A percentile compares a stretch with the other conserved stretches of the same genome.
These are phyloP conservation scores for Aspergillus clavatus DNA, from an alignment of 2,329 filamentous ascomycete species.

Conservation along the genomic window DNA sequence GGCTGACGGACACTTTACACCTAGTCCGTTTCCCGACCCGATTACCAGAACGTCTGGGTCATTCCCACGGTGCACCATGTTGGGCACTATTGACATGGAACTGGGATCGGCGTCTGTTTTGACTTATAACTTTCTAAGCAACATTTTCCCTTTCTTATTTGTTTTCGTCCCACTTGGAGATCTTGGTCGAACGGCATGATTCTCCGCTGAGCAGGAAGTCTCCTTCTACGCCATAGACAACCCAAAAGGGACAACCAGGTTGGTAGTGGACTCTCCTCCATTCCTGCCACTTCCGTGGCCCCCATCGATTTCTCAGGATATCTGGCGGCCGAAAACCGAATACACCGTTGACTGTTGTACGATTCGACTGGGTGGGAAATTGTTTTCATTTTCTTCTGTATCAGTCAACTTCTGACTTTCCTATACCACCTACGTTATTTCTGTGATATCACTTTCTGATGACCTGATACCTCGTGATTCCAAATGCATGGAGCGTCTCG, in stretches of 20 bases:
- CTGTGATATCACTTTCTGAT: slow-evolving; percentile 13
- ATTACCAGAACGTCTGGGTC: too few species aligned
- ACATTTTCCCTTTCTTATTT: not conserved
- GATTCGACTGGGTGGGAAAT: too few species aligned
- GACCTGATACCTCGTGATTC: not conserved
- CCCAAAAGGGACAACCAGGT: too few species aligned
- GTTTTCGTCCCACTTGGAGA: not conserved
- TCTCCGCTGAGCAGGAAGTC: too few species aligned
- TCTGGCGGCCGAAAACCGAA: too few species aligned
- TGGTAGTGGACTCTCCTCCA: too few species aligned
- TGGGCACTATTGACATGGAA: not conserved
- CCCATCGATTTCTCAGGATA: too few species aligned
- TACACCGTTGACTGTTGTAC: too few species aligned
- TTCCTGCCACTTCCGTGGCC: too few species aligned
- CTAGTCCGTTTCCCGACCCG: too few species aligned
- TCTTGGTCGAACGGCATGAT: not conserved
- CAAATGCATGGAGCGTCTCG: not conserved
- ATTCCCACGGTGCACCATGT: not conserved
- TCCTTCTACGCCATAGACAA: too few species aligned
- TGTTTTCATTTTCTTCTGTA: not conserved
- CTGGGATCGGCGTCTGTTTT: not conserved
- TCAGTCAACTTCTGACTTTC: slow-evolving; percentile 7
- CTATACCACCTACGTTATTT: slow-evolving; percentile 20
- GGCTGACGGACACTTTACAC: too few species aligned
- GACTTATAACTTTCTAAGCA: not conserved